Conservation (phyloP, 768 basidiomycete species). For the Suillus ampliporus region DNA sequence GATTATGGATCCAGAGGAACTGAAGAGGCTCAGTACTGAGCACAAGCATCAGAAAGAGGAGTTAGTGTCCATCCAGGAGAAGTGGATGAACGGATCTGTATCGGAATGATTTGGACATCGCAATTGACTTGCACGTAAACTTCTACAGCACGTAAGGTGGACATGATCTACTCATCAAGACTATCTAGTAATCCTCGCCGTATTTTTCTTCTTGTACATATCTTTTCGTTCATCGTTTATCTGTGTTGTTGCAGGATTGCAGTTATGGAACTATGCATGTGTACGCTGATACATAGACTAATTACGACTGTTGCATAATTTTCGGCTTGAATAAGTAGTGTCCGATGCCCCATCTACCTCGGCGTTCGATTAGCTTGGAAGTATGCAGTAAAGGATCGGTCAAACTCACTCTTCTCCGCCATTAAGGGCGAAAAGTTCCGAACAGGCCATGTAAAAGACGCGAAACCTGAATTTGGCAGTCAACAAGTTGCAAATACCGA, state of each 20-base stretch:
- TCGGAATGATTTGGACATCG: slow-evolving; percentile 20
- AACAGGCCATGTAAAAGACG: slow-evolving; percentile 75
- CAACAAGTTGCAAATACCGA: background rate
- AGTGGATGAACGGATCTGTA: slow-evolving; percentile 36
- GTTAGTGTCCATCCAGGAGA: slow-evolving; percentile 52
- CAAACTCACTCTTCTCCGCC: slow-evolving; percentile 63
- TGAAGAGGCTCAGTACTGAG: slow-evolving; percentile 49
- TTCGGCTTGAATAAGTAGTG: slow-evolving; percentile 58
- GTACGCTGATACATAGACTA: slow-evolving; percentile 11
- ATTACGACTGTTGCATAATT: slow-evolving; percentile 4
- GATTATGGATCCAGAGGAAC: slow-evolving; percentile 57
- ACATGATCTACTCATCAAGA: slow-evolving; percentile 2
- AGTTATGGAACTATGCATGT: slow-evolving; percentile 10
- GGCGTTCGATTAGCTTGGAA: slow-evolving; percentile 2
- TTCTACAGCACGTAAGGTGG: background rate
- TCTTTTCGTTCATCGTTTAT: slow-evolving; percentile 2
- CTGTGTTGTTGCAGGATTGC: slow-evolving; percentile 1
- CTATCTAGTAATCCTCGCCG: slow-evolving; percentile 8
- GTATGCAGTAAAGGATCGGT: slow-evolving; percentile 17
- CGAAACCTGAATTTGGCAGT: slow-evolving; percentile 50
- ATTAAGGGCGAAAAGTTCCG: slow-evolving; percentile 69
- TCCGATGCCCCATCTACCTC: slow-evolving; percentile 59
- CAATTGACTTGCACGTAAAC: background rate
- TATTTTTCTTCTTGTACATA: slow-evolving; percentile 6
- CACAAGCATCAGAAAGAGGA: slow-evolving; percentile 58